Conservation (phyloP, 768 basidiomycete genomes). For the Rhodosporidiobolus sp. region DNA sequence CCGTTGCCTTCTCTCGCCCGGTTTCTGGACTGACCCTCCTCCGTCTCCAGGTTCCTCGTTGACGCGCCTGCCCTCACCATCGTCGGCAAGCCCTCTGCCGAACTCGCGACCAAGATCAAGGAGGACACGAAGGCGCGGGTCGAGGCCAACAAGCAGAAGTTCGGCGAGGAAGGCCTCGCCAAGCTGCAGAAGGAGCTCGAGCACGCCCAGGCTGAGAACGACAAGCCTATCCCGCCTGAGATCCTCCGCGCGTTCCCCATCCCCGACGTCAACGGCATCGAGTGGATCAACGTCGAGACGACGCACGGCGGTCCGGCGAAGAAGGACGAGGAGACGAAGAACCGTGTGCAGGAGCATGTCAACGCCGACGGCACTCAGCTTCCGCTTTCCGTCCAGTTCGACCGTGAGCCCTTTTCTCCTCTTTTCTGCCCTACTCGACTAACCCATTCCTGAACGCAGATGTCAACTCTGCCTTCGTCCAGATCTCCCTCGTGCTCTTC, state of each 20-base stretch:
- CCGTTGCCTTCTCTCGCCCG: background rate
- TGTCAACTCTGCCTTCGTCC: slow-evolving; percentile 83
- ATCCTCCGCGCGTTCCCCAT: slow-evolving; percentile 83
- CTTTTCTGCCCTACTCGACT: background rate
- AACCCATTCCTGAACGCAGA: slow-evolving; percentile 20
- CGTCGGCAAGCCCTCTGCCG: slow-evolving; percentile 81
- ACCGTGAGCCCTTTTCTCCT: slow-evolving; percentile 51
- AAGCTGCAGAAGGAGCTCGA: slow-evolving; percentile 66
- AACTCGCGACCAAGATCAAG: slow-evolving; percentile 74
- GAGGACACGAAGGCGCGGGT: slow-evolving; percentile 74
- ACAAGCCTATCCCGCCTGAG: slow-evolving; percentile 71
- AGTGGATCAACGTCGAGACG: slow-evolving; percentile 79
- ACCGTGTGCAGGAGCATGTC: slow-evolving; percentile 62
- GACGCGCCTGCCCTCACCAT: slow-evolving; percentile 70
- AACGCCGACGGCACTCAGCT: slow-evolving; percentile 64
- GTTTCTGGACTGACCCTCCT: background rate
- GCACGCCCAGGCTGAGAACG: slow-evolving; percentile 81
- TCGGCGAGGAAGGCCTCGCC: slow-evolving; percentile 78
- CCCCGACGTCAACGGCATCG: slow-evolving; percentile 81
- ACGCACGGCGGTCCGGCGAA: slow-evolving; percentile 56
- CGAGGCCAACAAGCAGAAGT: slow-evolving; percentile 61
- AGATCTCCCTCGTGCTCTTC: slow-evolving; percentile 74
- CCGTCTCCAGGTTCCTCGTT: slow-evolving; percentile 66
- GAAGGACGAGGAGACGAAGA: slow-evolving; percentile 19
- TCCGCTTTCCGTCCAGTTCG: slow-evolving; percentile 88